Percentiles rank a stretch among this genome's conserved stretches.
phyloP scores from a whole-genome alignment of 441 rosid genomes.

The Metrosideros polymorpha region DNA sequence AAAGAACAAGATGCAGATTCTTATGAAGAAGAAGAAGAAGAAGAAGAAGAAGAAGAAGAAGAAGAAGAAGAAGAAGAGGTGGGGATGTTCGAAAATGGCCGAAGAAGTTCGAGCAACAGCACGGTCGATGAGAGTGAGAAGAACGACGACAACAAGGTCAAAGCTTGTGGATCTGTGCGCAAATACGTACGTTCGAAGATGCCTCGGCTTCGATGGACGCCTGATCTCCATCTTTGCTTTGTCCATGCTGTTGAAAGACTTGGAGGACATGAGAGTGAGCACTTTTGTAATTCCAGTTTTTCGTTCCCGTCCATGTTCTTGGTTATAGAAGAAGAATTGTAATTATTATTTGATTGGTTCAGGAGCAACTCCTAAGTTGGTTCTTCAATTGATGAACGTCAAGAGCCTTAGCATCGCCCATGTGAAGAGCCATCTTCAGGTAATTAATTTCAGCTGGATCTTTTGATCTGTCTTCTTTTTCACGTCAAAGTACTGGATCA shows the following conservation, averaged over 20 bases:
- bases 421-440: slow-evolving; percentile 98
- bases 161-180: slow-evolving; percentile 48
- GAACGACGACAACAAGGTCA: slow-evolving; percentile 7
- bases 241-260: slow-evolving; percentile 77
- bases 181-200: slow-evolving; percentile 74
- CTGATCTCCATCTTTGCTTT: slow-evolving; percentile 90
- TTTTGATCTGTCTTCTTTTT: background rate
- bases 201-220: slow-evolving; percentile 90
- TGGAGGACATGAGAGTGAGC: slow-evolving; percentile 72
- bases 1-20: slow-evolving; percentile 12
- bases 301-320: background rate
- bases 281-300: background rate
- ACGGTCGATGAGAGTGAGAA: slow-evolving; percentile 38
- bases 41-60: slow-evolving; percentile 17
- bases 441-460: slow-evolving; percentile 3
- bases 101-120: slow-evolving; percentile 44
- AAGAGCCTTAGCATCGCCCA: slow-evolving; percentile 86
- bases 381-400: slow-evolving; percentile 83
- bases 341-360: slow-evolving; percentile 5
- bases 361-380: slow-evolving; percentile 95
- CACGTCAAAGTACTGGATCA: background rate
- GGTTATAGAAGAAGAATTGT: background rate
- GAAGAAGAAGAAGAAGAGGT: slow-evolving; percentile 16
- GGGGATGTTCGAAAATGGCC: slow-evolving; percentile 11
- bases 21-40: slow-evolving; percentile 21